Base-by-base conservation (phyloP, 2,329 filamentous ascomycete species). In the Tetracladium maxilliforme region DNA sequence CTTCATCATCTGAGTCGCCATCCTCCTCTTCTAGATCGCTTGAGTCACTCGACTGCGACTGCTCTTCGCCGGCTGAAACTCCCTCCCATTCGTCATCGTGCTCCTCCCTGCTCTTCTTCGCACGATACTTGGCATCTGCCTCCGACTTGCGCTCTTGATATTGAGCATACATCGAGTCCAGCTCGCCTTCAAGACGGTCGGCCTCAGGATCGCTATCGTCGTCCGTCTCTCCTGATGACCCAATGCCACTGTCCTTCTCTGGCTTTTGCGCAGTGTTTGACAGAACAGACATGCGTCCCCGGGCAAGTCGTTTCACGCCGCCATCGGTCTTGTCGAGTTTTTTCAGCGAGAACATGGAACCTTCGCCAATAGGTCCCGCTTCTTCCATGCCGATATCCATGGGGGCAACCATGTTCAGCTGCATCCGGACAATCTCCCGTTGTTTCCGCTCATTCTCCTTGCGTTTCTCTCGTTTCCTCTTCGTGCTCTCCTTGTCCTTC, bases 381-480 rank as follows among this genome's bases (percentile, higher is more conserved):
- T 90, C 83, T 45, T 93, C 90, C 55, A 92, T 69, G 42, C 90
- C 90, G 34, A 98, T 93, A 35, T 98, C 90, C 62, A 83, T 90
- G 6, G 90, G 90, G 1, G 84, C 80, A 3, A 76, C 77, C 90
- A 98, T 98, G 54, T 94, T 77, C 58, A 98, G 72, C 51, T 98
- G 90, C 77, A 98, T 78, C 17, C 90, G 74, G n/a, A 92, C 64
- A 31, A 95, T 83, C 36, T 95, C 90, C 39, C 81, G 90, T 39
- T 90, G 81, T 52, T 92, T 95, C 49, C 73, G 73, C 50, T 98
- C 90, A 36, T 98, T 98, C 31, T 92, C 84, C 40, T 67, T 80
- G 35, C 86, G 68, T 37, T 77, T 71, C 41, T 92, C 80, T 39
- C 83, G 77, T 55, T 84, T 92, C 51, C 74, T 87, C 39, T 74